Base-by-base conservation (phyloP, 345 rosid species). In the Arabis hirsuta region DNA sequence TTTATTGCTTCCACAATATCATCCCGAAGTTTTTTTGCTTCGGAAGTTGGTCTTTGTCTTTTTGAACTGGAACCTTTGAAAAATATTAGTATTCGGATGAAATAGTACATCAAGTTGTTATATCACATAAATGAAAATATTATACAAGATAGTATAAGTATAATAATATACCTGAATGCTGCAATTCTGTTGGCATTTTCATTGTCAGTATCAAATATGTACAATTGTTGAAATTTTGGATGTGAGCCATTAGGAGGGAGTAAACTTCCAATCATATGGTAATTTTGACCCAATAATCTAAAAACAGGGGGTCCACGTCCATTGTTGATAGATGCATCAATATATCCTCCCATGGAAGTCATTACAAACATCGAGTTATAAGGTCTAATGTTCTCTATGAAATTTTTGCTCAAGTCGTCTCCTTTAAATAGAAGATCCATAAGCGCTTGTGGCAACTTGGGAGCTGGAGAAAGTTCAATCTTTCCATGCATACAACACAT, bases 171-270 rank as follows among this genome's bases (percentile, higher is more conserved):
- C 67, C 13, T 45, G n/a, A 62, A 38, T 43, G 36, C 36, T 32
- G 36, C 36, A 32, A 65, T 26, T 66, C 71, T 9, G 41, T 69
- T 69, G 9, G 36, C 36, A 32, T 24, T 12, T 5, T 69, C 73
- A 56, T 69, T 20, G 4, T 4, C 19, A 12, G 58, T 70, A 13
- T 70, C 74, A 34, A 14, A 6, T 9, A 70, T 70, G 7, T 70
- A 70, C 27, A 70, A 10, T 3, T 58, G 39, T 12, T 38, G 10
- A 31, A 70, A 57, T 4, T 58, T 70, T 5, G 66, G 57, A 32
- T 1, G 7, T 0, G 4, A 1, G 0, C 32, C 24, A 5, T 19
- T 8, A 8, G 13, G 2, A 14, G 65, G 66, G 12, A 67, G 56
- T 1, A 55, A 43, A 54, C 52, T 51, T 5, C 72, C 72, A 11